These are phyloP conservation scores for Hymenoscyphus occultus DNA, from an alignment of 2,329 filamentous ascomycete genomes.

Conservation along the genomic window DNA sequence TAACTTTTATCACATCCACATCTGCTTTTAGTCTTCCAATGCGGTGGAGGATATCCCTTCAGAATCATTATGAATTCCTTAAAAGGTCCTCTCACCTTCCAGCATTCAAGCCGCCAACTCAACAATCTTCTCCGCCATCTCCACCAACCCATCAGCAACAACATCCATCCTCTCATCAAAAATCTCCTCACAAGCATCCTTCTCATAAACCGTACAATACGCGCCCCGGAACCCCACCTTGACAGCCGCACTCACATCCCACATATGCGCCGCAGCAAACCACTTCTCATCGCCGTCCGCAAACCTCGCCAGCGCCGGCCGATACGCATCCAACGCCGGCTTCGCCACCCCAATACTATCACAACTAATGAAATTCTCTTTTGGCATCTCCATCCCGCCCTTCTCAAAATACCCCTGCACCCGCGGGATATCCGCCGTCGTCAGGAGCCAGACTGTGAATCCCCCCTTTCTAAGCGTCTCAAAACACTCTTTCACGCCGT, in stretches of 20 bases:
- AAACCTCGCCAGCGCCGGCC: constrained; percentile 43
- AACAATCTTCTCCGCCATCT: constrained; percentile 46
- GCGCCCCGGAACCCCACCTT: constrained; percentile 50
- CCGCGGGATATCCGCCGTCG: constrained; percentile 48
- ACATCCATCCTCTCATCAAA: constrained; percentile 51
- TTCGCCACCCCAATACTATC: constrained; percentile 49
- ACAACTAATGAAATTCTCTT: constrained; percentile 50
- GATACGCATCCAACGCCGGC: constrained; percentile 48
- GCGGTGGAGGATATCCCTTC: too few species aligned
- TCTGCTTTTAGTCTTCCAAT: too few species aligned
- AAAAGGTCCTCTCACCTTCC: background rate
- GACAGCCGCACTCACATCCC: constrained; percentile 54
- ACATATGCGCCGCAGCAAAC: constrained; percentile 60
- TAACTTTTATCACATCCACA: too few species aligned
- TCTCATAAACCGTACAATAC: constrained; percentile 52
- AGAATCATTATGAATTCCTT: too few species aligned
- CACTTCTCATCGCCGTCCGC: constrained; percentile 41
- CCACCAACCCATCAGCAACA: constrained; percentile 43
- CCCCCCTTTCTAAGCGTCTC: constrained; percentile 43
- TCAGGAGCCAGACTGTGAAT: constrained; percentile 54
- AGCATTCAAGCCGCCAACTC: constrained; percentile 27
- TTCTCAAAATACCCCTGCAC: constrained; percentile 52
- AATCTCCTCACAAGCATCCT: constrained; percentile 48
- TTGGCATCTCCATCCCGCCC: constrained; percentile 48
- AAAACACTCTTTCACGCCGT: constrained; percentile 43